These are phyloP conservation scores for Mycena crocata DNA, from an alignment of 768 basidiomycete genomes.

Conservation along the genomic window DNA sequence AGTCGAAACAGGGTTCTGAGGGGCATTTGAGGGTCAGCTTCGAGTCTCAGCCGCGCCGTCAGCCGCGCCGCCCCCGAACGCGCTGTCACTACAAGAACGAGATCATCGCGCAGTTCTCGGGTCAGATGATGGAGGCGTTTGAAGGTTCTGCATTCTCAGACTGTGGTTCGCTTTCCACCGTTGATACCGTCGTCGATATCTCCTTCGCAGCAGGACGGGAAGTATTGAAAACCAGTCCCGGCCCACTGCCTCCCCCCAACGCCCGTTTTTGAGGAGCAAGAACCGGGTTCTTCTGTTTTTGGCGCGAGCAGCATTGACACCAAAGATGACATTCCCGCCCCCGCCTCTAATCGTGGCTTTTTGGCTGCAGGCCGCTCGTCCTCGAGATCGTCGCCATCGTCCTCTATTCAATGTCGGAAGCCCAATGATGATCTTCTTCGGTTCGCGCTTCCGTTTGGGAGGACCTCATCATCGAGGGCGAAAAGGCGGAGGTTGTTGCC, in stretches of 20 bases:
- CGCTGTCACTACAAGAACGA: too few species aligned
- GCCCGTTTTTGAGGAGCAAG: slow-evolving; percentile 60
- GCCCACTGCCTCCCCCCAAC: slow-evolving; percentile 72
- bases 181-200: too few species aligned
- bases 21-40: too few species aligned
- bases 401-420: slow-evolving; percentile 59
- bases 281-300: slow-evolving; percentile 64
- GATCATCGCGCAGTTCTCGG: too few species aligned
- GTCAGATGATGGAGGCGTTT: too few species aligned
- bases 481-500: too few species aligned
- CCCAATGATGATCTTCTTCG: slow-evolving; percentile 73
- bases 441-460: slow-evolving; percentile 54
- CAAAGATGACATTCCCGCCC: slow-evolving; percentile 73
- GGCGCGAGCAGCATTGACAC: slow-evolving; percentile 83
- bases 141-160: too few species aligned
- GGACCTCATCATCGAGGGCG: too few species aligned
- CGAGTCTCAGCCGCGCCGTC: too few species aligned
- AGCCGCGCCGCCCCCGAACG: too few species aligned
- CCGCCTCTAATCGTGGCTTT: slow-evolving; percentile 62
- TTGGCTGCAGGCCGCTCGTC: slow-evolving; percentile 66
- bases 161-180: slow-evolving; percentile 40
- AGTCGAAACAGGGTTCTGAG: too few species aligned
- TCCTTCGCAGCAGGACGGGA: slow-evolving; percentile 33
- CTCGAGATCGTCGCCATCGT: slow-evolving; percentile 49
- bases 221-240: slow-evolving; percentile 70